A percentile compares a stretch with the other conserved stretches of the same genome.
Conservation (phyloP, 164 flowering plant species). For the Vitis amurensis region DNA sequence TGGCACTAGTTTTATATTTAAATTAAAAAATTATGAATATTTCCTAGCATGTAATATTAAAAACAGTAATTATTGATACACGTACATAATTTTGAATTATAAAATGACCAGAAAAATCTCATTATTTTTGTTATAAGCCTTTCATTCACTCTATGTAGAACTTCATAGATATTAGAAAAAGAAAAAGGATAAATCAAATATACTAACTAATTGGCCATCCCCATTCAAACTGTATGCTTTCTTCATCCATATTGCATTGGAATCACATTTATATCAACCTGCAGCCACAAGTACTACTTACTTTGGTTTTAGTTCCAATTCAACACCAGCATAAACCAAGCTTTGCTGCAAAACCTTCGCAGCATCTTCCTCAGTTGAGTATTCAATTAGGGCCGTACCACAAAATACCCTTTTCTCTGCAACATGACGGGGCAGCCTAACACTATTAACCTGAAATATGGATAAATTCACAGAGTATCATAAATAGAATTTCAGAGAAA, state of each 20-base stretch:
- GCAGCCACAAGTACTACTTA: conserved; percentile 31
- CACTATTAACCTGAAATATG: conserved; percentile 74
- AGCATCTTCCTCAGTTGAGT: conserved; percentile 84
- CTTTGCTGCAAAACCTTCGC: conserved; percentile 55
- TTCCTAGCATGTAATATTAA: too few species aligned
- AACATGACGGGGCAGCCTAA: conserved; percentile 90
- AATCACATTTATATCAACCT: neutral
- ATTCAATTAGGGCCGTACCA: conserved; percentile 88
- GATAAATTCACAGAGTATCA: neutral
- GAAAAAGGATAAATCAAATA: too few species aligned
- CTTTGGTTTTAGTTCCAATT: conserved; percentile 80
- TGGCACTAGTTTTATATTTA: too few species aligned
- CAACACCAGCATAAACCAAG: conserved; percentile 61
- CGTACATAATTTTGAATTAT: too few species aligned
- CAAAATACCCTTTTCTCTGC: conserved; percentile 73
- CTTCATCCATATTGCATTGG: neutral
- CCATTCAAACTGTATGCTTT: too few species aligned
- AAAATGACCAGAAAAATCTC: too few species aligned
- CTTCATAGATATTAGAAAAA: neutral
- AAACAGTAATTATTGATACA: too few species aligned
- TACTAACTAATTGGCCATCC: too few species aligned
- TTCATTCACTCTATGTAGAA: too few species aligned
- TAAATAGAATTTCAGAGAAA: neutral
- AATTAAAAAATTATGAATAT: too few species aligned
- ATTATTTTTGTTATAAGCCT: too few species aligned